Evolutionary conservation across 1,139 yeast genomes (phyloP), one percentile per base, ranked within the genome.

Genomic region (Arxiozyma slooffiae): DNA sequence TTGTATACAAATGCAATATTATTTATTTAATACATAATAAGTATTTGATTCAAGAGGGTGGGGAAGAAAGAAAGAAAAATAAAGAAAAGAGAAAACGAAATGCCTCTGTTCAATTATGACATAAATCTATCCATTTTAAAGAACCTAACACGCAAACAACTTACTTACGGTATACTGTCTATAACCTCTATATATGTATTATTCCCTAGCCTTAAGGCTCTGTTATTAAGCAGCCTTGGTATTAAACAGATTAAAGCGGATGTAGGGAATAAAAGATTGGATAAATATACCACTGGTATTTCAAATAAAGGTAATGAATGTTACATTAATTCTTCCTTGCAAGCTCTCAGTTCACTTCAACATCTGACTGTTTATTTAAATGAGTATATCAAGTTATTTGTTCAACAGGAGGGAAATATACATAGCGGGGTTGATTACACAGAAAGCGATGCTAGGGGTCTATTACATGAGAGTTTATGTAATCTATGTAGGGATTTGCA

Each of bases 281-380:
- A 82, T 60, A 82, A 78, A 57, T 73, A 80, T 62, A 85, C 96
- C 17, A 87, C 94, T 0, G 97, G 97, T 2, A 71, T 90, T 46
- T 74, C 82, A 57, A 92, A 90, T 66, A 74, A 82, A 56, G 78
- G 92, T 53, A 87, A 87, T 60, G 96, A 89, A 64, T 90, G 97
- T 67, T 90, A 87, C 69, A 96, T 96, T 54, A 90, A 92, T 62
- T 80, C 95, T n/a, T 82, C 90, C 1, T 64, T 92, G 22, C 98
- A 90, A 66, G 94, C 96, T 0, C 76, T 90, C 54, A 81, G 89
- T 17, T 71, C 95, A 0, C 67, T 86, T 34, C 83, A 89, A 0
- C 74, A 75, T 0, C 66, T 89, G 48, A 80, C 82, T 37, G 73
- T 70, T 17, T 89, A 87, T 60, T 70, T 90, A 54, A 79, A 78